phyloP scores from a whole-genome alignment of 2,329 filamentous ascomycete genomes.

The Stagonosporopsis vannaccii region DNA sequence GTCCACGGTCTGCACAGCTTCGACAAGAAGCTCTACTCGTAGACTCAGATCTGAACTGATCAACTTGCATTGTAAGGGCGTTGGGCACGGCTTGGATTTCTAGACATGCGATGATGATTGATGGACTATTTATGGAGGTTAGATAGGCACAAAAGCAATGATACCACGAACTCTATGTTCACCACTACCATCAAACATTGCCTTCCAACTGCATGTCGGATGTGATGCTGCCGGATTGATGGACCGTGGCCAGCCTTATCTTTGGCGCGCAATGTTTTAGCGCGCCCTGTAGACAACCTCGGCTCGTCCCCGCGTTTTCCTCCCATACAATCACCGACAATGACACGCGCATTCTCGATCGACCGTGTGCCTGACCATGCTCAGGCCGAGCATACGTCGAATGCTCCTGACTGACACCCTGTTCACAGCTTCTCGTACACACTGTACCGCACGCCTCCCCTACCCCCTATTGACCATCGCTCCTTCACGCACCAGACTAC shows the following conservation, averaged over 20 bases:
- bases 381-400: slow-evolving; percentile 20
- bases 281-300: slow-evolving; percentile 34
- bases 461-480: neutral
- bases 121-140: slow-evolving; percentile 30
- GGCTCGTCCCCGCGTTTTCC: slow-evolving; percentile 41
- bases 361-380: slow-evolving; percentile 36
- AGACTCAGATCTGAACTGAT: slow-evolving; percentile 35
- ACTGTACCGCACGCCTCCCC: neutral
- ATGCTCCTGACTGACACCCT: slow-evolving; percentile 19
- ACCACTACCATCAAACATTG: neutral
- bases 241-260: neutral
- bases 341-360: slow-evolving; percentile 24
- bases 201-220: neutral
- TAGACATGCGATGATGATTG: slow-evolving; percentile 35
- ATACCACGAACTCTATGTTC: slow-evolving; percentile 41
- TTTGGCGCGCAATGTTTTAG: neutral
- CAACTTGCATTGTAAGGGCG: slow-evolving; percentile 40
- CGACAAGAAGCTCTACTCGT: slow-evolving; percentile 99
- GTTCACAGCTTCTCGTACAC: neutral
- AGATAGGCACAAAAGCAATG: slow-evolving; percentile 47
- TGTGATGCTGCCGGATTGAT: slow-evolving; percentile 10
- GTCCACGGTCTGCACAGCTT: slow-evolving; percentile 97
- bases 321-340: slow-evolving; percentile 26
- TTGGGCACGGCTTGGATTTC: slow-evolving; percentile 31
- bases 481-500: neutral